Conservation (phyloP, 352 stramenopile species). For the Globisporangium alternatum region DNA sequence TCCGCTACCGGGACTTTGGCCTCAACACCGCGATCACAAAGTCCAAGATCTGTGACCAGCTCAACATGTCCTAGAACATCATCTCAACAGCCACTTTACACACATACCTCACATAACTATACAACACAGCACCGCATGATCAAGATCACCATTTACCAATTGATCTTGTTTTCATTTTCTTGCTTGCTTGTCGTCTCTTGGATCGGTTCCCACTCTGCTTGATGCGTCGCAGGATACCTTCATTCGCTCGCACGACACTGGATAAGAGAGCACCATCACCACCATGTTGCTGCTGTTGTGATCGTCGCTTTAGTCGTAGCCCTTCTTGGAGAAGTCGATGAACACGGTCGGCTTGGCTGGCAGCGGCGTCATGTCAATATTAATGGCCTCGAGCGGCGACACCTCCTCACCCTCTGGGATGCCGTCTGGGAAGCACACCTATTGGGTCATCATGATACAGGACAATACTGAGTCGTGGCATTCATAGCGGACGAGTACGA, state of each 20-base stretch:
- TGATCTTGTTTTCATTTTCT: slow-evolving; percentile 14
- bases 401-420: slow-evolving; percentile 84
- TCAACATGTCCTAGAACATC: slow-evolving; percentile 30
- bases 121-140: neutral
- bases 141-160: slow-evolving; percentile 2
- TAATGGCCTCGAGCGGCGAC: slow-evolving; percentile 81
- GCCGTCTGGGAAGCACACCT: slow-evolving; percentile 88
- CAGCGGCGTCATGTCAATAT: slow-evolving; percentile 86
- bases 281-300: neutral
- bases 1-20: slow-evolving; percentile 80
- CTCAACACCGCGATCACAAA: slow-evolving; percentile 80
- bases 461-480: no score
- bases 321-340: slow-evolving; percentile 87
- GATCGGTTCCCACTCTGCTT: neutral
- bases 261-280: neutral
- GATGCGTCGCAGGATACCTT: neutral
- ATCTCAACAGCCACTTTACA: neutral
- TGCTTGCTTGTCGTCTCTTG: slow-evolving; percentile 10
- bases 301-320: slow-evolving; percentile 59
- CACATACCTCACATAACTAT: slow-evolving; percentile 1
- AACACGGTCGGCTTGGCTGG: slow-evolving; percentile 73
- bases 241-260: no score
- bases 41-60: slow-evolving; percentile 75
- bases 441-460: neutral
- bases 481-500: neutral